phyloP scores from a whole-genome alignment of 2,329 filamentous ascomycete genomes.

The Nigrograna mackinnonii region DNA sequence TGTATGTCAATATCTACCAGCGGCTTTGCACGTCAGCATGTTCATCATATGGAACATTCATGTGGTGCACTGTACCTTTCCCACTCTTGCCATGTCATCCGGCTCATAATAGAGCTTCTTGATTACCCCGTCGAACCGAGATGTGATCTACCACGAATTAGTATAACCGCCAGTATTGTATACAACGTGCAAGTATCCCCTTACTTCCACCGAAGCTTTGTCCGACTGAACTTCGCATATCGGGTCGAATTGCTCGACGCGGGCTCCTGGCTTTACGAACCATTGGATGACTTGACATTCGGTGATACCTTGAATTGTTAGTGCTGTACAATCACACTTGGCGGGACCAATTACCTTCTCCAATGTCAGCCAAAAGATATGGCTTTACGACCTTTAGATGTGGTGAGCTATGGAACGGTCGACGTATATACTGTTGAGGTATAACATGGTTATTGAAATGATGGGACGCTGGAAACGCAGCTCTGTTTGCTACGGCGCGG shows the following conservation, averaged over 20 bases:
- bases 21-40: slow-evolving; percentile 56
- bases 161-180: slow-evolving; percentile 4
- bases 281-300: slow-evolving; percentile 99
- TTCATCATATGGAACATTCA: not conserved
- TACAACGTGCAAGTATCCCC: not conserved
- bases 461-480: slow-evolving; percentile 21
- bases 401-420: slow-evolving; percentile 43
- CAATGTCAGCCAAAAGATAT: slow-evolving; percentile 82
- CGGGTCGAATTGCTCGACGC: slow-evolving; percentile 96
- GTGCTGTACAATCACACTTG: slow-evolving; percentile 1
- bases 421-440: slow-evolving; percentile 25
- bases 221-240: slow-evolving; percentile 98
- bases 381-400: slow-evolving; percentile 66
- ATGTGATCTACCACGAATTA: slow-evolving; percentile 73
- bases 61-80: slow-evolving; percentile 55
- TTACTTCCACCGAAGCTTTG: slow-evolving; percentile 73
- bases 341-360: slow-evolving; percentile 64
- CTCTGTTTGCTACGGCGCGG: slow-evolving; percentile 19
- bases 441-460: slow-evolving; percentile 19
- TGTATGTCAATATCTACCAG: slow-evolving; percentile 94
- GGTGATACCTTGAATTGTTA: slow-evolving; percentile 72
- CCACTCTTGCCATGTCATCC: slow-evolving; percentile 94
- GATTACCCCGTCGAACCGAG: slow-evolving; percentile 90
- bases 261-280: slow-evolving; percentile 95
- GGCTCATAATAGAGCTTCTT: slow-evolving; percentile 96